Base-by-base conservation (phyloP, 2,329 filamentous ascomycete species). In the Penicillium sp. region DNA sequence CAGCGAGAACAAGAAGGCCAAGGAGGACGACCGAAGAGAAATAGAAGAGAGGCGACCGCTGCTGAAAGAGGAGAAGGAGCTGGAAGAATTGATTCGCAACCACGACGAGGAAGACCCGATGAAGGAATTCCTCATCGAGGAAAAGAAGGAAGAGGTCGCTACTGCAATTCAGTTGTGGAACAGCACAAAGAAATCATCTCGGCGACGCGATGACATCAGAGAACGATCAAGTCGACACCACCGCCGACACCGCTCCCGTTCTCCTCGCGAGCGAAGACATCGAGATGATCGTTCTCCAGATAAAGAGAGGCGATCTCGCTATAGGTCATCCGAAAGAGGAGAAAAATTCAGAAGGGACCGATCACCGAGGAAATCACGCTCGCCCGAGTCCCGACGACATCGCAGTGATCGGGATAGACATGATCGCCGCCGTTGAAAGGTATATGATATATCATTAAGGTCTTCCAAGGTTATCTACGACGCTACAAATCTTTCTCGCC, bases 101-200 rank as follows among this genome's bases (percentile, higher is more conserved):
- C 89, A 96, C 63, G 94, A 97, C 64, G 93, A 97, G 25, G 93
- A 97, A 60, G 94, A 99, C 73, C 94, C 94, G 0, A 99, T 99
- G 94, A 97, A 96, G 76, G 86, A 86, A 38, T 97, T 90, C 68
- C 73, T 97, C 62, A 86, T 97, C 51, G 85, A 93, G 62, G 89
- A 96, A 76, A 97, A 97, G 82, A 92, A 90, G 75, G 91, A 91
- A 71, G 91, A 96, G 72, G 84, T 96, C 13, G 86, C 89, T 54
- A 83, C 84, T 58, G 93, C 91, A 3, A 75, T 89, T 65, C 80
- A 81, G 62, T 82, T 76, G 65, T 71, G 82, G 51, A 80, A 81
- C 45, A 82, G 75, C 69, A 79, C 80, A 57, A 79, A 82, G 15
- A 82, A 78, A 52, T 67, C 70, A 3, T 70, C 70, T 23, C 65